These are phyloP conservation scores for Rubus parviflorus DNA, from an alignment of 306 rosid species.

Conservation along the genomic window DNA sequence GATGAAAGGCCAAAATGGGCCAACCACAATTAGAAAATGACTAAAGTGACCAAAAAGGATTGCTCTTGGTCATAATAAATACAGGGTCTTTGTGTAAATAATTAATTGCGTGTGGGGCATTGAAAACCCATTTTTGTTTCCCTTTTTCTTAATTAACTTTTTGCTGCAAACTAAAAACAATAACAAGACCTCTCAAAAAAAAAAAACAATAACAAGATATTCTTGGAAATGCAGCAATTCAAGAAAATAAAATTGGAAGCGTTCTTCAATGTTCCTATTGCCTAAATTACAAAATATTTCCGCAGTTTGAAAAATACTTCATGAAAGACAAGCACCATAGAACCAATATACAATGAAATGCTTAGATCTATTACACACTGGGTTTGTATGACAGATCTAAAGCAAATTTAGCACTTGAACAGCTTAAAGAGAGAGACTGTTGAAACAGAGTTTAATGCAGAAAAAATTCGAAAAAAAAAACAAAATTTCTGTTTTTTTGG, in stretches of 20 bases:
- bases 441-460: constrained; percentile 13
- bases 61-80: not conserved
- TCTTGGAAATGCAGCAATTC: constrained; percentile 9
- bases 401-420: constrained; percentile 12
- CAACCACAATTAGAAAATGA: constrained; percentile 31
- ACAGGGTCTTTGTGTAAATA: not conserved
- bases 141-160: not conserved
- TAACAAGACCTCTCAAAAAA: too few species aligned
- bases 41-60: constrained; percentile 19
- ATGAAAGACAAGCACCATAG: not conserved
- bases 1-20: constrained; percentile 26
- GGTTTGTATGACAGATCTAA: constrained; percentile 23
- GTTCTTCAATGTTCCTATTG: constrained; percentile 13
- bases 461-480: not conserved
- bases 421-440: constrained; percentile 7
- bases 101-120: not conserved
- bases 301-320: not conserved
- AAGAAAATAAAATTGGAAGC: constrained; percentile 11
- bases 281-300: not conserved
- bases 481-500: not conserved
- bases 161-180: not conserved
- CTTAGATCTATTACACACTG: constrained; percentile 37
- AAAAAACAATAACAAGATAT: not conserved
- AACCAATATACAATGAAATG: constrained; percentile 8
- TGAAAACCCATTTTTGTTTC: constrained; percentile 1